A percentile compares a stretch with the other conserved stretches of the same genome.
Evolutionary conservation across 2,329 filamentous ascomycete species (phyloP).

Genomic region (Elsinoe ampelina): DNA sequence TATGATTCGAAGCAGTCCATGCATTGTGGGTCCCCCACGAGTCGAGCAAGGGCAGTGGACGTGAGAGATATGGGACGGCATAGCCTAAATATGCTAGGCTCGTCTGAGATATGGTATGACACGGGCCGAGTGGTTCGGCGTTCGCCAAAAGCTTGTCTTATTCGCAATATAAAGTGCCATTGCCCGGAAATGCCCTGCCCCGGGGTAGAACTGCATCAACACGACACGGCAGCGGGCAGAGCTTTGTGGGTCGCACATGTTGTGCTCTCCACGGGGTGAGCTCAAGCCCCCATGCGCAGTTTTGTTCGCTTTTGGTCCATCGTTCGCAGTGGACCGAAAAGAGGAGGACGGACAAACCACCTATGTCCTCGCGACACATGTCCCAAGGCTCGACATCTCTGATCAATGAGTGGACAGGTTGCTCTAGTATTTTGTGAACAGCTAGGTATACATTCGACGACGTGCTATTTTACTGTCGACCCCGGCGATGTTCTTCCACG

Average conservation of each 20-base stretch:
- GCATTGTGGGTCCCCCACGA: neutral
- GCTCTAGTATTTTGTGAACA: no score
- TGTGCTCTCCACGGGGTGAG: neutral
- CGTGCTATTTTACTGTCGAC: no score
- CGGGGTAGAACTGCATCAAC: neutral
- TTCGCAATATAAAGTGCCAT: neutral
- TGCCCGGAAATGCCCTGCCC: neutral
- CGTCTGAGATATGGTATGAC: neutral
- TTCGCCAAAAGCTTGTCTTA: neutral
- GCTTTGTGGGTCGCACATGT: neutral
- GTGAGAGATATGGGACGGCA: neutral
- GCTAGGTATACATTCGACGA: no score
- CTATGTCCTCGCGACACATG: no score
- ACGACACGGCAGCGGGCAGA: neutral
- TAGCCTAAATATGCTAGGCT: neutral
- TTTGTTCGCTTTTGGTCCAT: neutral
- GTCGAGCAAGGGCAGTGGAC: neutral
- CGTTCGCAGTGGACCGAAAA: neutral
- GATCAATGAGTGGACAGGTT: no score
- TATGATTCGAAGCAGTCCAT: conserved; percentile 5
- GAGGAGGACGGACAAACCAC: neutral
- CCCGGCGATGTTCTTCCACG: no score
- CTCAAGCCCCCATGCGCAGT: neutral
- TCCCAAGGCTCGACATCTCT: no score
- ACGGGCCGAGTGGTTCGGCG: conserved; percentile 4